Base-by-base conservation (phyloP, 148 eudicot genomes). In the Arbutus unedo region DNA sequence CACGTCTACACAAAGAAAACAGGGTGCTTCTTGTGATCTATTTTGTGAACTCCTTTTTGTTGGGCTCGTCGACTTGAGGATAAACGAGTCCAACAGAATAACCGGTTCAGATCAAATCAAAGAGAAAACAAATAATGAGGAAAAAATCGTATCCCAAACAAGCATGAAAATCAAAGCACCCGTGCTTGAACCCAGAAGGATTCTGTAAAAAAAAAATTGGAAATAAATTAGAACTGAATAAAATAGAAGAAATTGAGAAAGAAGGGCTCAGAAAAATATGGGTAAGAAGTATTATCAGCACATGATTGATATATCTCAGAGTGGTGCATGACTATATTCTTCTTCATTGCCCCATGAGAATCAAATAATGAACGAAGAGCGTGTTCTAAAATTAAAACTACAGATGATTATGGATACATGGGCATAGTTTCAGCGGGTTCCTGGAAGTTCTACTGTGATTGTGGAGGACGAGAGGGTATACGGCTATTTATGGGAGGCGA, bases 281-380 rank as follows among this genome's bases (percentile, higher is more conserved):
- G 78, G 78, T 66, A 10, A 21, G 21, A 16, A 21, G 10, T 14
- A 4, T 21, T 49, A 49, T 75, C 78, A 75, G 48, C 78, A 75
- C 78, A 15, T 31, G 41, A 74, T 71, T 71, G 75, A 71, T 71
- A 59, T 18, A 56, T 56, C 60, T 75, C 57, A 75, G 78, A 75
- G 78, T 75, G 78, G 78, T 75, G 78, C 78, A 75, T 75, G 78
- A 75, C 78, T 48, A 19, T 50, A 0, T 50, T 47, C 25, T 7
- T 75, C 78, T 4, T 75, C 78, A 75, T 21, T 21, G 78, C 78
- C 78, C 54, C 56, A 14, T 8, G 9, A 21, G 3, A 21, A 21
- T n/a, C 57, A 23, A 9, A 66, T 8, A n/a, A 0, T 62, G 5
- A 60, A 62, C 9, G 3, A n/a, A 62, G 67, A n/a, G 23, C 25